These are phyloP conservation scores for Nothopassalora personata DNA, from an alignment of 2,329 filamentous ascomycete genomes.

Conservation along the genomic window DNA sequence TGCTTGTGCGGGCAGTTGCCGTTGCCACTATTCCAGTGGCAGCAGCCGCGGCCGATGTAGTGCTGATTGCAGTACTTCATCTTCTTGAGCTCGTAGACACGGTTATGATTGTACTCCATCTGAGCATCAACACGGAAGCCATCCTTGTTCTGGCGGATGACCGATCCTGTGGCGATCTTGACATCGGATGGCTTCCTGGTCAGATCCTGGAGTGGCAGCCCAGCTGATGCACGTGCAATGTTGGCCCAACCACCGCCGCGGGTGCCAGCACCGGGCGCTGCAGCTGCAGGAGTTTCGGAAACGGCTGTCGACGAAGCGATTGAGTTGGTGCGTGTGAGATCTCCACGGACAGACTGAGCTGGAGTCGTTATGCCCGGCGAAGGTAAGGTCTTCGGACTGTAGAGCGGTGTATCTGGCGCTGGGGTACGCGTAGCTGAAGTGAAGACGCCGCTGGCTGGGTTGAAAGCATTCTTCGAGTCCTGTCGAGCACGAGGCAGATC, in stretches of 20 bases:
- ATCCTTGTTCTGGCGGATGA: constrained; percentile 52
- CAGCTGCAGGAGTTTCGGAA: constrained; percentile 8
- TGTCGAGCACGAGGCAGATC: constrained; percentile 16
- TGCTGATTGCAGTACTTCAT: constrained; percentile 60
- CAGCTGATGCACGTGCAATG: constrained; percentile 14
- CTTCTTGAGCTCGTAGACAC: constrained; percentile 56
- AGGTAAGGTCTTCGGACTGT: constrained; percentile 9
- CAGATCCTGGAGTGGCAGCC: constrained; percentile 19
- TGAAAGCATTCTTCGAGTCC: constrained; percentile 29
- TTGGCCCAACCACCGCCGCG: constrained; percentile 17
- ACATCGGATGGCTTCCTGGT: constrained; percentile 10
- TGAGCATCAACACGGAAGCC: constrained; percentile 56
- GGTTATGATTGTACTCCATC: constrained; percentile 49
- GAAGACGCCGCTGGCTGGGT: constrained; percentile 27
- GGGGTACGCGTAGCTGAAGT: constrained; percentile 21
- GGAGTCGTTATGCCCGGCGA: constrained; percentile 2
- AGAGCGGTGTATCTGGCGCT: constrained; percentile 13
- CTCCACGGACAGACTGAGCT: constrained; percentile 6
- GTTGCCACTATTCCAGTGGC: constrained; percentile 45
- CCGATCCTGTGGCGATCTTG: constrained; percentile 8
- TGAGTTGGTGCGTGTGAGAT: constrained; percentile 17
- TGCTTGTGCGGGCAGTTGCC: constrained; percentile 54
- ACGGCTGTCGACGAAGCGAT: constrained; percentile 18
- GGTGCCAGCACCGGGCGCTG: not conserved
- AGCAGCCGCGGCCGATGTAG: constrained; percentile 52